Conservation (phyloP, 2,329 filamentous ascomycete genomes). For the Pestalotiopsis sp. region DNA sequence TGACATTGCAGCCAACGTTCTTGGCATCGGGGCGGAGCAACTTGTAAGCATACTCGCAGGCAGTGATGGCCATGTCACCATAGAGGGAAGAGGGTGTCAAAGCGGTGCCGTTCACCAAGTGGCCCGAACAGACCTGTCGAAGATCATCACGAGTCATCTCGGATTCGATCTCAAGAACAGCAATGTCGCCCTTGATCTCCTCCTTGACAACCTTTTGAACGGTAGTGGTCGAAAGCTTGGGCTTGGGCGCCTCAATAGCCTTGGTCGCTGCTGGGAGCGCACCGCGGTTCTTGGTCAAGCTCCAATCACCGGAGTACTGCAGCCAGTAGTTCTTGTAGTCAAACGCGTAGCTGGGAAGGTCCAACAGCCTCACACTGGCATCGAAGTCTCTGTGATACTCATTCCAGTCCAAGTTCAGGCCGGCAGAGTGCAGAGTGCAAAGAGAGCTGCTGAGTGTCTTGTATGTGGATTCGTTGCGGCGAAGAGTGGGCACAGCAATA, state of each 20-base stretch:
- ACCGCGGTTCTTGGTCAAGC: conserved; percentile 66
- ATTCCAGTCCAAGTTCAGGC: conserved; percentile 65
- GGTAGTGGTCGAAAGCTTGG: conserved; percentile 64
- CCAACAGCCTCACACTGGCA: conserved; percentile 58
- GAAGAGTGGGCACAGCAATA: conserved; percentile 61
- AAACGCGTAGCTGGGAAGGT: conserved; percentile 69
- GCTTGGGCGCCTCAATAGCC: conserved; percentile 39
- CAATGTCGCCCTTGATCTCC: conserved; percentile 61
- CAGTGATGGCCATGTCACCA: conserved; percentile 55
- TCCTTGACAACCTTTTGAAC: conserved; percentile 68
- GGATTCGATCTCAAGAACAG: conserved; percentile 64
- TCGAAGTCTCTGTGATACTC: conserved; percentile 68
- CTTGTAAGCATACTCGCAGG: conserved; percentile 69
- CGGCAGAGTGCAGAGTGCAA: conserved; percentile 57
- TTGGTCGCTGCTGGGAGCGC: conserved; percentile 45
- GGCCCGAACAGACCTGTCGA: conserved; percentile 63
- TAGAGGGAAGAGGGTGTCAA: conserved; percentile 65
- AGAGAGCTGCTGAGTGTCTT: conserved; percentile 63
- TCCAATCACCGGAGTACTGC: conserved; percentile 63
- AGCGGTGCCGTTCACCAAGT: conserved; percentile 68
- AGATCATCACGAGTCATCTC: conserved; percentile 67
- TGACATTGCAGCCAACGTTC: conserved; percentile 64
- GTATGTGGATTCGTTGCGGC: conserved; percentile 64
- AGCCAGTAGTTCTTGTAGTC: conserved; percentile 76
- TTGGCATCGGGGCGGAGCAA: conserved; percentile 58